phyloP scores from a whole-genome alignment of 2,329 filamentous ascomycete species.

The Esteya vermicola region DNA sequence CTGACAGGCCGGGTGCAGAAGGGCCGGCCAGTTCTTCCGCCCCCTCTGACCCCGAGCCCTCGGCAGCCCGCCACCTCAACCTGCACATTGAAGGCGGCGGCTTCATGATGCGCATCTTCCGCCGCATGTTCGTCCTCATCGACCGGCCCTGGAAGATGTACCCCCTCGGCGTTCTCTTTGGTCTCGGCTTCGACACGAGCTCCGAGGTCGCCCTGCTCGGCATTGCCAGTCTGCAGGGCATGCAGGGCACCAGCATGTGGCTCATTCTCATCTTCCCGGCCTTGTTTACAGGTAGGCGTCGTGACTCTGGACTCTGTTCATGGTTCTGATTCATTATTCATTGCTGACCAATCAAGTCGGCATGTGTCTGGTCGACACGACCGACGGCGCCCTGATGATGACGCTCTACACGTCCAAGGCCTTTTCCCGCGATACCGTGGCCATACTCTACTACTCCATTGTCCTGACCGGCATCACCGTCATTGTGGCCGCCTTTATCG shows the following conservation, averaged over 20 bases:
- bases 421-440: conserved; percentile 68
- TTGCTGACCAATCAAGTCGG: conserved; percentile 44
- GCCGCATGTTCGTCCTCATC: conserved; percentile 60
- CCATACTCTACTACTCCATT: conserved; percentile 86
- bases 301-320: neutral
- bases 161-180: conserved; percentile 75
- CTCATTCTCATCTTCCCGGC: conserved; percentile 83
- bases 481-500: conserved; percentile 71
- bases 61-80: conserved; percentile 29
- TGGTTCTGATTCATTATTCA: neutral
- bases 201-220: conserved; percentile 87
- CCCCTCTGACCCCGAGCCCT: conserved; percentile 10
- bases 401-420: conserved; percentile 72
- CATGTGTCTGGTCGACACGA: conserved; percentile 91
- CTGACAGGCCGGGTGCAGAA: neutral
- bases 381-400: conserved; percentile 91
- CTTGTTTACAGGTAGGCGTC: conserved; percentile 59
- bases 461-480: conserved; percentile 76
- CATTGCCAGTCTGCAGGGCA: conserved; percentile 76
- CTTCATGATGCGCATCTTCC: conserved; percentile 56
- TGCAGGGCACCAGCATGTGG: conserved; percentile 82
- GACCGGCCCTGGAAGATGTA: conserved; percentile 91
- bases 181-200: conserved; percentile 87
- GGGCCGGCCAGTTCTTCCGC: neutral
- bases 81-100: conserved; percentile 66